Base-by-base conservation (phyloP, 2,329 filamentous ascomycete genomes). In the Leptographium flavum region DNA sequence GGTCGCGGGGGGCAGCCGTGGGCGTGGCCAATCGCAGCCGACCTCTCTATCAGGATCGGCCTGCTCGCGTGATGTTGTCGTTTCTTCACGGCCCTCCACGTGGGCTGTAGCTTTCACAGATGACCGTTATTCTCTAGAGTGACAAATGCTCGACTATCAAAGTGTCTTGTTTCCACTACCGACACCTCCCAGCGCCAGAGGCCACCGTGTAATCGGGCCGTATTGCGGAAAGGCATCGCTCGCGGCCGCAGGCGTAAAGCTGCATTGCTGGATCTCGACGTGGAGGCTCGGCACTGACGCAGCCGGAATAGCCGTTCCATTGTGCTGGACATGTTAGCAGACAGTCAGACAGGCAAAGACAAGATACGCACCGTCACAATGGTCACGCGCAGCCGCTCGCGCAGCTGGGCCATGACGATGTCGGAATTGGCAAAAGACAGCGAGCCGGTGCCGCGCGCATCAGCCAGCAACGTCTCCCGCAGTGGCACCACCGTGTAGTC, bases 401-500 rank as follows among this genome's bases (percentile, higher is more conserved):
- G 45, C 14, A 66, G 62, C 57, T 63, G 59, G 3, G 49, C 52
- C 13, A 67, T 55, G 9, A 68, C 49, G 10, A 55, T 49, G 47
- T 31, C 38, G 19, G 30, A 19, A 21, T 21, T 21, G 27, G 15
- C 31, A 22, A 47, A 45, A 10, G 28, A 9, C 19, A 10, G 35
- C 23, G 15, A n/a, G 15, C 8, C 6, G 11, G 23, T 22, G 15
- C 13, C 35, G 15, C 8, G 17, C 19, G 35, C 27, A 35, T 44
- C 47, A 33, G 31, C 21, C 13, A 33, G 23, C 3, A 55, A 48
- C 1, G 40, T 39, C 13, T 46, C 49, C 21, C 44, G 53, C n/a
- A 66, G 55, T 1, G 61, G 56, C 27, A 64, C 54, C 37, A 57
- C 51, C 13, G 61, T 56, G 49, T 60, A 55, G 28, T 55, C 56